These are phyloP conservation scores for Pythium rhizo-oryzae DNA, from an alignment of 352 stramenopile species.

Conservation along the genomic window DNA sequence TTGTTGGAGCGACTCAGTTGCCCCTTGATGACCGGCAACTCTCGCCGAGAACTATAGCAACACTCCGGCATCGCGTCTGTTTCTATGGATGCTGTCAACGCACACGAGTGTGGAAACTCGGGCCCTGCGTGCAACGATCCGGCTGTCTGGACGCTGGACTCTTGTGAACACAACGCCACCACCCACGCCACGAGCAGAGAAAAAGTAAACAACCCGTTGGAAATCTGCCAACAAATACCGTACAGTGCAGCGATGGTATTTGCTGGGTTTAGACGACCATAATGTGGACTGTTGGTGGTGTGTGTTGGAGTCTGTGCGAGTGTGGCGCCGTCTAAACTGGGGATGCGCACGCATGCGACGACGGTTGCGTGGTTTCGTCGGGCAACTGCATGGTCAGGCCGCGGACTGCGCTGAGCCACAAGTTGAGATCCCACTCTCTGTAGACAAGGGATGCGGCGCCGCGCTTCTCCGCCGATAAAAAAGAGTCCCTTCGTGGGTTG, in stretches of 20 bases:
- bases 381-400: constrained; percentile 29
- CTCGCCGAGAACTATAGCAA: not conserved
- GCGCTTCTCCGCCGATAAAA: constrained; percentile 20
- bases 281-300: not conserved
- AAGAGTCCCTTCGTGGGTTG: constrained; percentile 3
- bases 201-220: constrained; percentile 2
- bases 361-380: constrained; percentile 9
- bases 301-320: not conserved
- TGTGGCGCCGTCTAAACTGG: constrained; percentile 1
- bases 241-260: not conserved
- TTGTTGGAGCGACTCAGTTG: constrained; percentile 17
- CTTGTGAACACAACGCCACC: not conserved
- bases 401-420: constrained; percentile 25
- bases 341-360: constrained; percentile 14
- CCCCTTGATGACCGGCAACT: not conserved
- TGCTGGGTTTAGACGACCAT: not conserved
- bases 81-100: constrained; percentile 10
- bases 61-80: constrained; percentile 20
- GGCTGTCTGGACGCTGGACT: constrained; percentile 9
- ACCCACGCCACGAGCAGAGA: not conserved
- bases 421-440: constrained; percentile 35
- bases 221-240: constrained; percentile 18
- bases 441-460: constrained; percentile 23
- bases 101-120: not conserved
- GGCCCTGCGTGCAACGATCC: not conserved